phyloP scores from a whole-genome alignment of 331 rosid genomes.

The Phaseolus coccineus region DNA sequence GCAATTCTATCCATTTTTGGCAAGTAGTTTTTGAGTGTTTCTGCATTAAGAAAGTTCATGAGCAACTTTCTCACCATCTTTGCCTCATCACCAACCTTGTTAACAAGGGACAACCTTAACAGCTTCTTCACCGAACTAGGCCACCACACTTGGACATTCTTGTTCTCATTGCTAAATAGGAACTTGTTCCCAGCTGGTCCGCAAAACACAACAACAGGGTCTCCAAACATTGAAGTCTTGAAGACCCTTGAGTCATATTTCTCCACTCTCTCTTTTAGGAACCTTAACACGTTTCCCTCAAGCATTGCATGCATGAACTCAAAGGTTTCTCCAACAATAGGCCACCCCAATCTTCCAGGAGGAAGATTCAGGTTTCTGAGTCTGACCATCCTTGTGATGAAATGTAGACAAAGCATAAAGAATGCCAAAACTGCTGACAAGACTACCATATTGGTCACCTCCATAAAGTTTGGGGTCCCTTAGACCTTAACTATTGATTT shows the following conservation, averaged over 20 bases:
- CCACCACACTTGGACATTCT: slow-evolving; percentile 61
- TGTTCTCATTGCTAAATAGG: slow-evolving; percentile 64
- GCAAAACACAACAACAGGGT: slow-evolving; percentile 46
- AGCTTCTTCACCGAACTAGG: slow-evolving; percentile 51
- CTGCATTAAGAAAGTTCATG: slow-evolving; percentile 54
- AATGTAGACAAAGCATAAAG: slow-evolving; percentile 31
- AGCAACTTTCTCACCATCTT: slow-evolving; percentile 52
- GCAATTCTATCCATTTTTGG: slow-evolving; percentile 79
- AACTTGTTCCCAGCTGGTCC: slow-evolving; percentile 57
- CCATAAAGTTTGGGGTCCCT: slow-evolving; percentile 34
- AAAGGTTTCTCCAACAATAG: slow-evolving; percentile 57
- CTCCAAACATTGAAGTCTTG: slow-evolving; percentile 59
- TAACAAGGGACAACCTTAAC: slow-evolving; percentile 48
- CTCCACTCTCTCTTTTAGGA: slow-evolving; percentile 52
- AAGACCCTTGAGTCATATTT: slow-evolving; percentile 51
- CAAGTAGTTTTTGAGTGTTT: slow-evolving; percentile 50
- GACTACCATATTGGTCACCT: slow-evolving; percentile 37
- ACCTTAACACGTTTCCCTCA: slow-evolving; percentile 41
- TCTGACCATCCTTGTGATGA: slow-evolving; percentile 42
- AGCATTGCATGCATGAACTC: slow-evolving; percentile 26
- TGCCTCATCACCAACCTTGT: slow-evolving; percentile 54
- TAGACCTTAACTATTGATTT: background rate
- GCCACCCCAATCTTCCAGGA: slow-evolving; percentile 55
- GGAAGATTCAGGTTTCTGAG: slow-evolving; percentile 48
- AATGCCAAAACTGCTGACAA: slow-evolving; percentile 44